Evolutionary conservation across 345 rosid genomes (phyloP).

Genomic region (Litchi chinensis): DNA sequence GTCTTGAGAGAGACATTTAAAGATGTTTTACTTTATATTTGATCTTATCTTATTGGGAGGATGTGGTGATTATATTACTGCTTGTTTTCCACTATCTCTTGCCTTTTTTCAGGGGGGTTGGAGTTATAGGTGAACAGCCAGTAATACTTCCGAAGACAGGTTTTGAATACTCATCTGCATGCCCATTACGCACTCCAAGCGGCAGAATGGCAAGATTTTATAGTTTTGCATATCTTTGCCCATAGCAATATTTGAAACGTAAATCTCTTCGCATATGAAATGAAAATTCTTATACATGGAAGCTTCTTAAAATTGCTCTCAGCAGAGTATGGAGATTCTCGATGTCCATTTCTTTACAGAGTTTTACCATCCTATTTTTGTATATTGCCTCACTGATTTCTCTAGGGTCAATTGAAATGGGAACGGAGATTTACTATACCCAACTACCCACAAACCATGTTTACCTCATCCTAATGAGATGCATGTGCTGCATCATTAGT

Average conservation of each 20-base stretch:
- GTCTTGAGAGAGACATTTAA: background rate
- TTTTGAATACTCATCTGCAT: constrained; percentile 81
- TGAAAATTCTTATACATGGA: background rate
- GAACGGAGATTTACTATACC: background rate
- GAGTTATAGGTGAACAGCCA: constrained; percentile 83
- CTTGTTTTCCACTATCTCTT: background rate
- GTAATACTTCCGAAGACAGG: constrained; percentile 68
- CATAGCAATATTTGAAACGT: background rate
- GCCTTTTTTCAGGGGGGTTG: constrained; percentile 52
- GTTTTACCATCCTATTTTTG: background rate
- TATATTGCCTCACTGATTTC: background rate
- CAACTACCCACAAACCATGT: background rate
- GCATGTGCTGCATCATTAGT: background rate
- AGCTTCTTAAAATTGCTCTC: background rate
- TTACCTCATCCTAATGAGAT: background rate
- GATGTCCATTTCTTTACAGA: background rate
- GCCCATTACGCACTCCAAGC: constrained; percentile 62
- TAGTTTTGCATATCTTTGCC: constrained; percentile 5
- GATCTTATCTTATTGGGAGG: background rate
- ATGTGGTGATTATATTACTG: background rate
- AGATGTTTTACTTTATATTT: background rate
- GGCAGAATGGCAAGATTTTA: constrained; percentile 64
- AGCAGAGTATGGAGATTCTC: background rate
- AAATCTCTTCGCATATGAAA: background rate
- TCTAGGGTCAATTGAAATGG: background rate